Percentiles rank a stretch among this genome's conserved stretches.
Conservation (phyloP, 2,329 filamentous ascomycete genomes). For the Fusarium musae region DNA sequence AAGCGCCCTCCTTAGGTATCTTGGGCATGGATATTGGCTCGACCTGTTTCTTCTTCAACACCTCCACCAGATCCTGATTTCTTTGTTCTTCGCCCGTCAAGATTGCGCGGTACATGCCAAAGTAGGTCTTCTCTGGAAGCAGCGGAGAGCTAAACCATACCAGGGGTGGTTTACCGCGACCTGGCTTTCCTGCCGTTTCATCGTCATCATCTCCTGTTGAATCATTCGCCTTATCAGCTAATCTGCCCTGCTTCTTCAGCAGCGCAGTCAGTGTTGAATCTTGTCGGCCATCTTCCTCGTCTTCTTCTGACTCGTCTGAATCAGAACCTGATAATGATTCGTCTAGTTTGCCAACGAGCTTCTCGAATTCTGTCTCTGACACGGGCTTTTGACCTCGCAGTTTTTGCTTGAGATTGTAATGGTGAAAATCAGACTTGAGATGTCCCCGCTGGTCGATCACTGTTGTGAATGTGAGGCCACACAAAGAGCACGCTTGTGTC, state of each 20-base stretch:
- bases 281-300: slow-evolving; percentile 65
- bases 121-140: slow-evolving; percentile 80
- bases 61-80: slow-evolving; percentile 69
- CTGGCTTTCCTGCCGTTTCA: slow-evolving; percentile 57
- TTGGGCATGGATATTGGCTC: slow-evolving; percentile 67
- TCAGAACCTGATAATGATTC: slow-evolving; percentile 94
- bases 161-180: slow-evolving; percentile 76
- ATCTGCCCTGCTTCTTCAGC: slow-evolving; percentile 83
- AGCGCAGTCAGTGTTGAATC: slow-evolving; percentile 80
- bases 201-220: slow-evolving; percentile 60
- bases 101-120: slow-evolving; percentile 87
- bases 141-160: slow-evolving; percentile 85
- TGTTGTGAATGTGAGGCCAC: slow-evolving; percentile 75
- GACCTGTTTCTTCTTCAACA: slow-evolving; percentile 81
- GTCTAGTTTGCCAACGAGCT: slow-evolving; percentile 84
- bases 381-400: slow-evolving; percentile 78
- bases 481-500: slow-evolving; percentile 84
- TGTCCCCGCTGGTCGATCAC: slow-evolving; percentile 87
- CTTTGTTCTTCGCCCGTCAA: slow-evolving; percentile 78
- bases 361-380: slow-evolving; percentile 85
- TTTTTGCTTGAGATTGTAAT: slow-evolving; percentile 95
- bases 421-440: slow-evolving; percentile 88
- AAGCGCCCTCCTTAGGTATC: slow-evolving; percentile 66
- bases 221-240: slow-evolving; percentile 64
- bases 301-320: slow-evolving; percentile 75